Base-by-base conservation (phyloP, 352 stramenopile genomes). In the Achlya hypogyna region DNA sequence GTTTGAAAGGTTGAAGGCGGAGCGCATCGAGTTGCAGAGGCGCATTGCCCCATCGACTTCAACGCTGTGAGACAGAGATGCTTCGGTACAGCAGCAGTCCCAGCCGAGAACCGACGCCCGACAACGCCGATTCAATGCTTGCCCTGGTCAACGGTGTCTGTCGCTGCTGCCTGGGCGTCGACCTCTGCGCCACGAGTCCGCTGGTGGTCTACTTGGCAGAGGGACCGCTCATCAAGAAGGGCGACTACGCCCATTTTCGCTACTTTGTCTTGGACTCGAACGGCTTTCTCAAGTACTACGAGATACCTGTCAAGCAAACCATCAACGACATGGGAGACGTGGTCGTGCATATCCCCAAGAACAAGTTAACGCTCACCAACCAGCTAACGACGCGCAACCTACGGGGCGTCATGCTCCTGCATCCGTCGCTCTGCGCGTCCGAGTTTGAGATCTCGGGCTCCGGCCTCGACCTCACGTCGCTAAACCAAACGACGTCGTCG, bases 211-310 rank as follows among this genome's bases (percentile, higher is more conserved):
- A 56, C 31, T 20, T 56, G 10, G 59, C 59, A 1, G 84, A 93
- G 52, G 84, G 84, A 23, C 77, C 84, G 52, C 78, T 93, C 42
- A 93, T 93, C 69, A 93, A 93, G 69, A 72, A 90, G 34, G 84
- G 84, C 62, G 84, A 93, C 70, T 93, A 93, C 70, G 82, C 84
- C 72, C 84, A 91, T 63, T 93, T 89, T 65, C 82, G 84, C 20
- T 93, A 93, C 72, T 93, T 93, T 62, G 60, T 91, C 52, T 81
- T 93, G 6, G 91, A 82, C 67, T 80, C 82, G 62, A 91, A 90
- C 52, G 84, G 84, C 32, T 78, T 82, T 53, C 87, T 93, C 68
- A 91, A 84, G 77, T 93, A 93, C 74, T 93, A 93, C 69, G 84
- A 93, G 70, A 72, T 93, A 54, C 81, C 82, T 20, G 85, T 93